Conservation (phyloP, 768 basidiomycete species). For the Lactarius sp. region DNA sequence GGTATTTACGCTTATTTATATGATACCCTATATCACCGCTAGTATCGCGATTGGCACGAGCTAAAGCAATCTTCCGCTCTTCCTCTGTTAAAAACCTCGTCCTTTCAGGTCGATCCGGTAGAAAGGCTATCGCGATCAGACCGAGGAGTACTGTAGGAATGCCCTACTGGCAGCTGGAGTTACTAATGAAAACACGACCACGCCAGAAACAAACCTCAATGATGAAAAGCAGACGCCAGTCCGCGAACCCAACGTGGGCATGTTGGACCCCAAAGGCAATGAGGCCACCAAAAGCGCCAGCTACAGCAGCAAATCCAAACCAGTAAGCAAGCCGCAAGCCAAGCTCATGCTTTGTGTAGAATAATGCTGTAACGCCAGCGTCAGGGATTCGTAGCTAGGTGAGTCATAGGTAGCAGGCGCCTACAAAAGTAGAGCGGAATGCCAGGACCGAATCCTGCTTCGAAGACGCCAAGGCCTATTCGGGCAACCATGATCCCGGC, state of each 20-base stretch:
- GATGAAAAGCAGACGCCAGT: conserved; percentile 67
- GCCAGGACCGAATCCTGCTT: conserved; percentile 71
- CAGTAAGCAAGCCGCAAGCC: conserved; percentile 74
- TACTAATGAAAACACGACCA: neutral
- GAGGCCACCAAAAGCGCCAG: conserved; percentile 82
- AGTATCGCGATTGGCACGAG: conserved; percentile 60
- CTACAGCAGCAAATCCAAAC: conserved; percentile 81
- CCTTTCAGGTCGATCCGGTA: conserved; percentile 70
- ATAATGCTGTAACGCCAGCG: conserved; percentile 47
- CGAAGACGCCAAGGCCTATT: conserved; percentile 67
- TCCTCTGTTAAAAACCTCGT: conserved; percentile 50
- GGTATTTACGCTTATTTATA: conserved; percentile 52
- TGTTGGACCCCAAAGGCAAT: conserved; percentile 78
- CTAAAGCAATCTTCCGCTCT: conserved; percentile 57
- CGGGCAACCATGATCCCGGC: conserved; percentile 53
- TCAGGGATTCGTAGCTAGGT: neutral
- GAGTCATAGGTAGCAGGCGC: conserved; percentile 27
- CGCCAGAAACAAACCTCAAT: conserved; percentile 50
- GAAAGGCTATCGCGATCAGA: conserved; percentile 46
- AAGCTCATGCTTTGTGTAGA: conserved; percentile 71
- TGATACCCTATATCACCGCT: conserved; percentile 61
- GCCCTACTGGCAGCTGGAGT: conserved; percentile 41
- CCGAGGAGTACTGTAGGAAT: conserved; percentile 63
- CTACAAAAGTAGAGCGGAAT: conserved; percentile 75
- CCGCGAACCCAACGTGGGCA: conserved; percentile 41